These are phyloP conservation scores for Backusella macrospora DNA, from an alignment of 192 early-diverging fungal species.

Conservation along the genomic window DNA sequence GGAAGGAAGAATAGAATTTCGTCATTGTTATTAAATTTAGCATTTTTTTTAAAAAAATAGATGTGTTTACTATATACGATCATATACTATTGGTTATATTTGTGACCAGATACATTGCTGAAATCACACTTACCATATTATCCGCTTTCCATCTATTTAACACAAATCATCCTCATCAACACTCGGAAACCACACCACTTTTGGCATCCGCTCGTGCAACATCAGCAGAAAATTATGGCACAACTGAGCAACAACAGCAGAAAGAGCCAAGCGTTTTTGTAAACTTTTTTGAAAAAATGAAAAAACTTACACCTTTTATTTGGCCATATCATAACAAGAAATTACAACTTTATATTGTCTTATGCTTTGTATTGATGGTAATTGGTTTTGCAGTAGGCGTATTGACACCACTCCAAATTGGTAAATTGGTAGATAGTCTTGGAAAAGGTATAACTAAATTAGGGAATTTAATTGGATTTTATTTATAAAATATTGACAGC, in stretches of 20 bases:
- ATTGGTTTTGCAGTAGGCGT: slow-evolving; percentile 77
- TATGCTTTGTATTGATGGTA: slow-evolving; percentile 69
- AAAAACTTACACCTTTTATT: slow-evolving; percentile 78
- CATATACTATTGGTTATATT: slow-evolving; percentile 48
- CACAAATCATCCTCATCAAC: slow-evolving; percentile 27
- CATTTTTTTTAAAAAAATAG: background rate
- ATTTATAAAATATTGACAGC: background rate
- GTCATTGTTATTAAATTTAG: background rate
- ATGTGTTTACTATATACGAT: slow-evolving; percentile 38
- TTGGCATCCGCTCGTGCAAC: slow-evolving; percentile 24
- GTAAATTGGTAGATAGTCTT: slow-evolving; percentile 76
- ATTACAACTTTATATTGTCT: slow-evolving; percentile 69
- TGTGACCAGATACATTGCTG: slow-evolving; percentile 44
- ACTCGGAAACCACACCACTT: slow-evolving; percentile 18
- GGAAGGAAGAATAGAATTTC: background rate
- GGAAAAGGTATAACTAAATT: slow-evolving; percentile 6
- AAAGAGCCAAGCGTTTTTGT: slow-evolving; percentile 44
- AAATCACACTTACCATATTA: slow-evolving; percentile 39
- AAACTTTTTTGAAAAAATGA: slow-evolving; percentile 57
- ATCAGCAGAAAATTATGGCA: slow-evolving; percentile 23
- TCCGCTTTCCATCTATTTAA: slow-evolving; percentile 39
- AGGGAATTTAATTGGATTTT: background rate
- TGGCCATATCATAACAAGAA: slow-evolving; percentile 69
- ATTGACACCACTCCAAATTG: slow-evolving; percentile 84
- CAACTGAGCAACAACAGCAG: slow-evolving; percentile 26